A percentile compares a stretch with the other conserved stretches of the same genome.
phyloP scores from a whole-genome alignment of 345 rosid species.

The Arabidopsis suecica region DNA sequence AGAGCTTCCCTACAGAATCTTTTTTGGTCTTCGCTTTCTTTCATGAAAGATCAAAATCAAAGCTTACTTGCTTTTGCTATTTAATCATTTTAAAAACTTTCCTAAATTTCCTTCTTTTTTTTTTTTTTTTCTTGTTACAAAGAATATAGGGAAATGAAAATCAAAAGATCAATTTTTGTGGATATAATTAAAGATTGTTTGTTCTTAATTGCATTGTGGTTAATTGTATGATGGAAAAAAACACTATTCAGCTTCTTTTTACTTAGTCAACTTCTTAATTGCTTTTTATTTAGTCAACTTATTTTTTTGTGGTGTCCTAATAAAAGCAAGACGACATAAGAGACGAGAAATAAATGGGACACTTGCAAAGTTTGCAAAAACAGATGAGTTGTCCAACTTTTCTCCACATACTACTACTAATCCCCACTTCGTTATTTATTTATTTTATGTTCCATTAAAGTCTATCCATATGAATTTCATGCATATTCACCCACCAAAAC shows the following conservation, averaged over 20 bases:
- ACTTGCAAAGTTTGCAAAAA: slow-evolving; percentile 5
- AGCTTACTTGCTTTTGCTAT: background rate
- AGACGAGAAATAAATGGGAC: slow-evolving; percentile 17
- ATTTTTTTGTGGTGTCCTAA: background rate
- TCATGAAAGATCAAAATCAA: slow-evolving; percentile 17
- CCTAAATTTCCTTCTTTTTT: background rate
- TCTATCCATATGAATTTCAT: background rate
- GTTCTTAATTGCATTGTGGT: too few species aligned
- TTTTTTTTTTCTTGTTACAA: too few species aligned
- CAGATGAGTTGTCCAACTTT: slow-evolving; percentile 25
- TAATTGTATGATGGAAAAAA: too few species aligned
- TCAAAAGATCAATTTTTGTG: background rate
- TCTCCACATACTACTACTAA: background rate
- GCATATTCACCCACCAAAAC: background rate
- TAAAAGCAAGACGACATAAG: slow-evolving; percentile 3
- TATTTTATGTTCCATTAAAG: background rate
- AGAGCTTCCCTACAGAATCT: slow-evolving; percentile 41
- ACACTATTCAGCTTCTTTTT: too few species aligned
- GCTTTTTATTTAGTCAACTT: background rate
- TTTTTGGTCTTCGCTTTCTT: slow-evolving; percentile 34
- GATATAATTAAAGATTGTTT: background rate
- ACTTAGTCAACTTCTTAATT: too few species aligned
- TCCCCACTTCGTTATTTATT: background rate
- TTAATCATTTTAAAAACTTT: background rate
- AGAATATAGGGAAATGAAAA: too few species aligned